Conservation (phyloP, 1,139 yeast species). For the Pichia sp. region DNA sequence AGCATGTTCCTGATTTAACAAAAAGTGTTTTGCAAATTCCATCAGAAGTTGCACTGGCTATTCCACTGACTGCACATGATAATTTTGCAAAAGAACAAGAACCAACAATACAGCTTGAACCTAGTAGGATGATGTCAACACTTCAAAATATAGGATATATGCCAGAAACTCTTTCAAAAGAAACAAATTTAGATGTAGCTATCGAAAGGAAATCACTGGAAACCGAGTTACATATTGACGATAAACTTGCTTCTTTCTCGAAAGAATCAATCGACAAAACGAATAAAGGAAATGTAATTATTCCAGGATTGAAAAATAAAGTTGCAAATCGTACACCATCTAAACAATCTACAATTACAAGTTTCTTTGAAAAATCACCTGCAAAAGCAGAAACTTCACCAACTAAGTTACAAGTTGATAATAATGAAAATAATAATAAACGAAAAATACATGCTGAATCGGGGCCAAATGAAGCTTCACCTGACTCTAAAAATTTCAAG, state of each 20-base stretch:
- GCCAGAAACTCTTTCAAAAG: no score
- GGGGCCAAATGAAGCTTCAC: background rate
- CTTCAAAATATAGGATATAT: no score
- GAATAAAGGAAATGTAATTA: background rate
- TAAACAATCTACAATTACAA: slow-evolving; percentile 10
- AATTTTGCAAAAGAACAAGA: no score
- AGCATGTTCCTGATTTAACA: background rate
- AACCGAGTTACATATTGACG: background rate
- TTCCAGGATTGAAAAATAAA: no score
- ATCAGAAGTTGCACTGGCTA: no score
- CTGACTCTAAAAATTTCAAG: background rate
- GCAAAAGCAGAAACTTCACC: background rate
- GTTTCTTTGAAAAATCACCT: slow-evolving; percentile 13
- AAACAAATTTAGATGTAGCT: no score
- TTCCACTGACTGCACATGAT: no score
- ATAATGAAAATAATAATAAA: background rate
- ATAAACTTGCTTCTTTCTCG: background rate
- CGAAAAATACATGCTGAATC: background rate
- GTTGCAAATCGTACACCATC: background rate
- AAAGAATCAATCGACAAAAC: background rate
- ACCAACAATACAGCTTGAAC: no score
- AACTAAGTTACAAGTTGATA: background rate
- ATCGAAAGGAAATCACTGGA: background rate
- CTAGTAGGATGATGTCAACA: no score
- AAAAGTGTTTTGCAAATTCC: no score